A percentile compares a stretch with the other conserved stretches of the same genome.
Conservation (phyloP, 1,139 yeast species). For the Geotrichum histeridarum region DNA sequence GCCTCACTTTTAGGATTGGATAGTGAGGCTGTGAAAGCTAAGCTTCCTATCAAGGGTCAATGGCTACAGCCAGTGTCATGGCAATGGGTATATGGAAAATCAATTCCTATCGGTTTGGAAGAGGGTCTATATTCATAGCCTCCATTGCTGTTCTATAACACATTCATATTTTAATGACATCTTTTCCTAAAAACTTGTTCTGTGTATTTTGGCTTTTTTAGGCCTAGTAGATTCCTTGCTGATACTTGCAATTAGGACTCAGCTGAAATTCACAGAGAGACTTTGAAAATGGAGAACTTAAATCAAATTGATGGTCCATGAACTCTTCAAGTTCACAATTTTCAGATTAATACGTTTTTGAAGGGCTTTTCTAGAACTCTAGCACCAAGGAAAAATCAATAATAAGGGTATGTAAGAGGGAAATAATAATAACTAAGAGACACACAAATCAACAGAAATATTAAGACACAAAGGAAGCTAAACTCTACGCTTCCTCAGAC, state of each 20-base stretch:
- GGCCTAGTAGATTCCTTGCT: neutral
- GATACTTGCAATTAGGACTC: too few species aligned
- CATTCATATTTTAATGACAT: neutral
- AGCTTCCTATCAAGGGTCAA: constrained; percentile 21
- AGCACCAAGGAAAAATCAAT: too few species aligned
- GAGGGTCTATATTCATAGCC: constrained; percentile 64
- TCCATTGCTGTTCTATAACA: neutral
- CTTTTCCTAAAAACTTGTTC: neutral
- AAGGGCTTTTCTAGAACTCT: too few species aligned
- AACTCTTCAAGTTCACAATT: too few species aligned
- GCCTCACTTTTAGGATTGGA: constrained; percentile 36
- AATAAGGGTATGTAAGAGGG: too few species aligned
- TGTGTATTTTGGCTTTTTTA: neutral
- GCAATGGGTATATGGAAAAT: constrained; percentile 79
- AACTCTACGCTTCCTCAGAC: neutral
- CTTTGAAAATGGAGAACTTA: too few species aligned
- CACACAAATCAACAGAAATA: neutral
- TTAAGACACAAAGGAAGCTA: neutral
- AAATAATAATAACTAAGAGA: neutral
- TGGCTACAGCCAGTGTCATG: constrained; percentile 70
- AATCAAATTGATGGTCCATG: too few species aligned
- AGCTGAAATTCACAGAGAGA: too few species aligned
- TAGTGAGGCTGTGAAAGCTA: constrained; percentile 8
- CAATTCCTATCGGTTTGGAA: constrained; percentile 64
- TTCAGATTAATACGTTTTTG: too few species aligned